Evolutionary conservation across 2,329 filamentous ascomycete species (phyloP), one percentile per base, ranked within the genome.

Genomic region (Aspergillus uvarum): DNA sequence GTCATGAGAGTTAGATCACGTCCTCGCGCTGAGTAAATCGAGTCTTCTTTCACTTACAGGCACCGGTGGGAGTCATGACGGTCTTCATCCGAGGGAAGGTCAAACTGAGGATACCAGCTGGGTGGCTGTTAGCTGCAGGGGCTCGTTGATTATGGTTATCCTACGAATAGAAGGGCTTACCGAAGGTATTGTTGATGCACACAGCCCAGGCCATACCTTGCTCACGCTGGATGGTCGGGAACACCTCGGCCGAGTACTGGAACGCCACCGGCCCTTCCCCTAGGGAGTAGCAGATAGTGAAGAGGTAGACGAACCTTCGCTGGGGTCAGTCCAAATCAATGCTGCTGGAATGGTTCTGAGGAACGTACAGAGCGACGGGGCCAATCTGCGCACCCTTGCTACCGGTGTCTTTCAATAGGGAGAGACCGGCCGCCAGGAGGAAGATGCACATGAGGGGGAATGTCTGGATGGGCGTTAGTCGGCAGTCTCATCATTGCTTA

Each of bases 371-470:
- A 1, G 52, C 66, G 47, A 69, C 66, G 1, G 68, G 68, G n/a
- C 64, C 66, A 50, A 70, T 65, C 10, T 61, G 60, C 79, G 77
- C 1, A 74, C 74, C 4, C 60, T 76, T 44, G 65, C 75, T 12
- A 67, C 67, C 55, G 58, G 60, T 5, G 59, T 69, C 22, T 83
- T 80, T 54, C 82, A 77, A 51, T 79, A 85, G 66, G 77, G 65
- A 85, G 24, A 87, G 77, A 19, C 85, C 86, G 7, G 82, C 85
- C 0, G 84, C 83, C 0, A 88, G 77, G 8, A 88, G 74, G 8
- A 84, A 85, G 81, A 85, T 86, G 11, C 82, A 83, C 85, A 88
- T 88, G 49, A 86, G 78, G 0, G 86, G 85, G 68, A 88, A 88
- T 0, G 86, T 88, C 74, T 88, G 84, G 2, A 60, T 16, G 16